A percentile compares a stretch with the other conserved stretches of the same genome.
Conservation (phyloP, 371 early-diverging fungal genomes). For the Rhizopus delemar region DNA sequence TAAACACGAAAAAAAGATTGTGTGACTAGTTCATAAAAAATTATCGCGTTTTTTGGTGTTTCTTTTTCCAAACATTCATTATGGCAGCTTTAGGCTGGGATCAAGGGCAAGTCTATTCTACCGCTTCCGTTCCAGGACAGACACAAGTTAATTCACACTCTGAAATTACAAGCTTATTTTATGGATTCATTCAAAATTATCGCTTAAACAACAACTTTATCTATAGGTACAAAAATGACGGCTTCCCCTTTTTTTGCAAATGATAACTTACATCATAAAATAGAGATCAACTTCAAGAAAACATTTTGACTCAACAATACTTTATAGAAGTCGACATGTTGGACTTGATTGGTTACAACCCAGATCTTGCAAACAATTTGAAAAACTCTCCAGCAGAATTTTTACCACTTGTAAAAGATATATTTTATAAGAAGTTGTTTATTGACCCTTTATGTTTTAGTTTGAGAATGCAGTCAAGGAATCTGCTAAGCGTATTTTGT, state of each 20-base stretch:
- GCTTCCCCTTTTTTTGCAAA: too few species aligned
- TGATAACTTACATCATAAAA: background rate
- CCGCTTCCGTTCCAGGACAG: slow-evolving; percentile 67
- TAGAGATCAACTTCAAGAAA: slow-evolving; percentile 90
- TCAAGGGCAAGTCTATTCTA: slow-evolving; percentile 72
- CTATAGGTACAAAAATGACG: slow-evolving; percentile 57
- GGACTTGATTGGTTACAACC: slow-evolving; percentile 81
- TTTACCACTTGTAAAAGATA: slow-evolving; percentile 70
- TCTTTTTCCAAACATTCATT: background rate
- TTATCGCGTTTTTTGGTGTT: slow-evolving; percentile 13
- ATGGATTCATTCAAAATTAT: slow-evolving; percentile 77
- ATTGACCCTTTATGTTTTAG: slow-evolving; percentile 26
- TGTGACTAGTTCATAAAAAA: slow-evolving; percentile 2
- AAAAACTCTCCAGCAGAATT: slow-evolving; percentile 77
- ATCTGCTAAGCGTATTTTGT: slow-evolving; percentile 68
- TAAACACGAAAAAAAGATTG: background rate
- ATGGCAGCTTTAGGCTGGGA: slow-evolving; percentile 82
- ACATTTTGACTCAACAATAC: slow-evolving; percentile 72
- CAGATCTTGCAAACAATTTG: slow-evolving; percentile 78
- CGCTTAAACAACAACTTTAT: slow-evolving; percentile 75
- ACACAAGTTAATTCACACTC: slow-evolving; percentile 55
- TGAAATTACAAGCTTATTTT: slow-evolving; percentile 60
- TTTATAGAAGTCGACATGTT: slow-evolving; percentile 84
- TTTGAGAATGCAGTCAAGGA: slow-evolving; percentile 86
- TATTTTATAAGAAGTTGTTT: background rate